Base-by-base conservation (phyloP, 768 basidiomycete species). In the Boletus sp. region DNA sequence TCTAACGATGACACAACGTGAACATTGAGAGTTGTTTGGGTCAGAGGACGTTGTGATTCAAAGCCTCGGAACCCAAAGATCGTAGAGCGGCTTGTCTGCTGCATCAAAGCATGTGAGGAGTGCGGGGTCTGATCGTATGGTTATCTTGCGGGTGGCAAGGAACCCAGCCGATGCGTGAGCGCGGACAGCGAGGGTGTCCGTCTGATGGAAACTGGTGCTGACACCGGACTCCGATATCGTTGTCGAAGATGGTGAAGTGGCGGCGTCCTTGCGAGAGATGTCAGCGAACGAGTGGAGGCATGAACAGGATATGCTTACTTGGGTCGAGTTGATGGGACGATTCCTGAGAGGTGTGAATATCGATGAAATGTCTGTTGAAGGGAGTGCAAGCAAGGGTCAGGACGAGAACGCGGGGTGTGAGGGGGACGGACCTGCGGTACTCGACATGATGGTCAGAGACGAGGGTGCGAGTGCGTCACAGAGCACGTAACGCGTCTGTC, bases 71-170 rank as follows among this genome's bases (percentile, higher is more conserved):
- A 76, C 85, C 90, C 90, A 92, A 10, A 91, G 75, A 42, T 84
- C 81, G 61, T 91, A 90, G 21, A 93, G 75, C 60, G 90, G 85
- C 71, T 78, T 83, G 71, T 93, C 90, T 23, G 79, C 75, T 14
- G 82, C 79, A 68, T 92, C 88, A 62, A 93, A 93, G 58, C 82
- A 87, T 33, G 87, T 88, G 51, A 83, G 65, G 39, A 90, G 73
- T 7, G 85, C 72, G 5, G 85, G 80, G 67, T 91, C 88, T 23
- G 82, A 73, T 39, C 85, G 83, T 61, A 90, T 78, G 21, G 72
- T 59, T 33, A 78, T 65, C 61, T 70, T 77, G 66, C 68, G 74
- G 47, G 65, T 25, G 66, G 69, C 25, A 63, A 65, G 54, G 37
- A 69, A 62, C 46, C 60, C 59, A 41, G 57, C 52, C 35, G 63